A percentile compares a stretch with the other conserved stretches of the same genome.
phyloP scores from a whole-genome alignment of 305 asterid species.

The Fraxinus albicans region DNA sequence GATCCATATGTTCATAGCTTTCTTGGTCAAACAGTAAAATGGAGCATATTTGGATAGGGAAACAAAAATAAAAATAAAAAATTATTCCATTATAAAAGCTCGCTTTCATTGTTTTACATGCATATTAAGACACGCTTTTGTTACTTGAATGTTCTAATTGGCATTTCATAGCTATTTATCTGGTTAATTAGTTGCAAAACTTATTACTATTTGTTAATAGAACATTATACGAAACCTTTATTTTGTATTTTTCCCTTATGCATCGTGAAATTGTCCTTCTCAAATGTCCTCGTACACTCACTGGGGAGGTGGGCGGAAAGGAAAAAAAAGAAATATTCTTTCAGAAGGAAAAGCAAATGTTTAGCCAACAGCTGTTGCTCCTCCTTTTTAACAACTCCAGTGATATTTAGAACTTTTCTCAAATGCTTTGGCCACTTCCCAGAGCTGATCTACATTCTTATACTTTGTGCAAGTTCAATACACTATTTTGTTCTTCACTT shows the following conservation, averaged over 20 bases:
- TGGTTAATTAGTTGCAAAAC: neutral
- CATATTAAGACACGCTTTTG: neutral
- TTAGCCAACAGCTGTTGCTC: neutral
- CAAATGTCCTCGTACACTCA: neutral
- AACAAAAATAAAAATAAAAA: neutral
- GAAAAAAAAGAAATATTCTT: neutral
- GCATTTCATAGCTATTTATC: neutral
- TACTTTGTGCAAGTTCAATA: neutral
- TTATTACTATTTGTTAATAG: neutral
- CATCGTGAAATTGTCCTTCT: neutral
- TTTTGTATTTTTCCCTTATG: neutral
- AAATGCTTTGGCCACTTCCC: constrained; percentile 6
- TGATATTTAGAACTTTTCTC: neutral
- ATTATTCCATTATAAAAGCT: neutral
- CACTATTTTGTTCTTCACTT: neutral
- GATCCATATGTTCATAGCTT: neutral
- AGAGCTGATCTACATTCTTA: neutral
- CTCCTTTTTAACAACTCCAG: neutral
- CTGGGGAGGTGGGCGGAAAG: neutral
- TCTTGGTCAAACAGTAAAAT: neutral
- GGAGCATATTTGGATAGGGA: neutral
- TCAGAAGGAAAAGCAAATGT: neutral
- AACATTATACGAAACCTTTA: neutral
- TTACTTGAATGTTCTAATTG: neutral
- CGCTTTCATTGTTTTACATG: neutral